Evolutionary conservation across 768 basidiomycete genomes (phyloP).

Genomic region (Boletus patriciae): DNA sequence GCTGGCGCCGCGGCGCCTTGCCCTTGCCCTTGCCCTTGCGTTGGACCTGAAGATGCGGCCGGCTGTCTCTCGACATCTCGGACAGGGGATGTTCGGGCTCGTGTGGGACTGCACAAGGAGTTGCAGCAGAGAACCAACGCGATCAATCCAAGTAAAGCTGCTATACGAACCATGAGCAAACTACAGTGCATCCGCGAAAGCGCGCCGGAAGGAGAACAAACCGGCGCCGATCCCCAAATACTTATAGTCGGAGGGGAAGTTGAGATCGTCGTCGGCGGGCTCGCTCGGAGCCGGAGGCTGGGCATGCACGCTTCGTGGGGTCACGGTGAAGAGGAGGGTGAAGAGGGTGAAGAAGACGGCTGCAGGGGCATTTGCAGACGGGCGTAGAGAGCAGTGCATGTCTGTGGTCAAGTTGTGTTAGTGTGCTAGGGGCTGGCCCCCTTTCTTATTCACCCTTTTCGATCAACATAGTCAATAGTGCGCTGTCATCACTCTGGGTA

Average conservation of each 20-base stretch:
- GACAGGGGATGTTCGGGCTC: neutral
- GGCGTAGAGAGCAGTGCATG: neutral
- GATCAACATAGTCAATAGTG: neutral
- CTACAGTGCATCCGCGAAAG: neutral
- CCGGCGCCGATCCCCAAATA: neutral
- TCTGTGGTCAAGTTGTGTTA: neutral
- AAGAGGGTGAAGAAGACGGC: neutral
- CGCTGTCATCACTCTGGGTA: neutral
- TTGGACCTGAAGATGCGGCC: neutral
- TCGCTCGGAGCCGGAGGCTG: neutral
- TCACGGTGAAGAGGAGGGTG: neutral
- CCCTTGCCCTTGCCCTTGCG: neutral
- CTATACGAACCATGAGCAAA: neutral
- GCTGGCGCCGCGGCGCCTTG: neutral
- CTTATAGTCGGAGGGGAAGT: accelerated
- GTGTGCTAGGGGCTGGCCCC: neutral
- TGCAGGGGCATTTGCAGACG: neutral
- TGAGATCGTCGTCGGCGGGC: too few relatives aligned
- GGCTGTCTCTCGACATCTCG: neutral
- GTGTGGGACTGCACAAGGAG: accelerated
- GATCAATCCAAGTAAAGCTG: neutral
- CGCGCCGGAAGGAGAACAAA: neutral
- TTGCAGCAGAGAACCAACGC: neutral
- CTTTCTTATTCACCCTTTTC: neutral
- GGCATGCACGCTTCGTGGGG: neutral